Percentiles rank a stretch among this genome's conserved stretches.
Evolutionary conservation across 176 grass and related monocot species (phyloP).

Genomic region (Neostapfia colusana): DNA sequence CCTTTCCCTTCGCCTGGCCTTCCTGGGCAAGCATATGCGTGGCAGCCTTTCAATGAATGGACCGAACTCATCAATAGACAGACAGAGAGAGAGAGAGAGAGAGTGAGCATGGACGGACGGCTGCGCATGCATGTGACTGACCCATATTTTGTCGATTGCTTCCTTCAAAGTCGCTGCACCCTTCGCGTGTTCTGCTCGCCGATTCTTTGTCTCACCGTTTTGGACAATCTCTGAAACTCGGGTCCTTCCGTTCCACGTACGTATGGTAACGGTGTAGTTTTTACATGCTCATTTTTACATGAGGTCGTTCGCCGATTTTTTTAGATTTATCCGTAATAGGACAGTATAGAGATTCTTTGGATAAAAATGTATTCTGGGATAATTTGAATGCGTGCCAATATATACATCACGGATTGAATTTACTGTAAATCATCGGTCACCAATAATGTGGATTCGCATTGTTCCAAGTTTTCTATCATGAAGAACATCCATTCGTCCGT

Average conservation of each 20-base stretch:
- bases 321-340: too few species aligned
- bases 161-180: slow-evolving; percentile 18
- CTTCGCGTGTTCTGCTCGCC: slow-evolving; percentile 8
- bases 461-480: too few species aligned
- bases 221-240: slow-evolving; percentile 17
- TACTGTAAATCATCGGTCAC: too few species aligned
- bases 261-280: too few species aligned
- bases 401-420: too few species aligned
- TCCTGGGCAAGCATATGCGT: background rate
- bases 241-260: background rate
- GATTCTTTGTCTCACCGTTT: slow-evolving; percentile 1
- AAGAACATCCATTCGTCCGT: too few species aligned
- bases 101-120: background rate
- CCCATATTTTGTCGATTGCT: slow-evolving; percentile 37
- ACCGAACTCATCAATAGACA: background rate
- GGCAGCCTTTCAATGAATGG: slow-evolving; percentile 4
- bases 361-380: too few species aligned
- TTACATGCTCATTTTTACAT: too few species aligned
- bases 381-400: too few species aligned
- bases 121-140: slow-evolving; percentile 39
- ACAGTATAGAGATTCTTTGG: too few species aligned
- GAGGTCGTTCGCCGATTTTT: too few species aligned
- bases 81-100: background rate
- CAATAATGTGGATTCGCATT: too few species aligned
- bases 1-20: background rate